Conservation (phyloP, 2,329 filamentous ascomycete species). For the Pestalotiopsis fici region DNA sequence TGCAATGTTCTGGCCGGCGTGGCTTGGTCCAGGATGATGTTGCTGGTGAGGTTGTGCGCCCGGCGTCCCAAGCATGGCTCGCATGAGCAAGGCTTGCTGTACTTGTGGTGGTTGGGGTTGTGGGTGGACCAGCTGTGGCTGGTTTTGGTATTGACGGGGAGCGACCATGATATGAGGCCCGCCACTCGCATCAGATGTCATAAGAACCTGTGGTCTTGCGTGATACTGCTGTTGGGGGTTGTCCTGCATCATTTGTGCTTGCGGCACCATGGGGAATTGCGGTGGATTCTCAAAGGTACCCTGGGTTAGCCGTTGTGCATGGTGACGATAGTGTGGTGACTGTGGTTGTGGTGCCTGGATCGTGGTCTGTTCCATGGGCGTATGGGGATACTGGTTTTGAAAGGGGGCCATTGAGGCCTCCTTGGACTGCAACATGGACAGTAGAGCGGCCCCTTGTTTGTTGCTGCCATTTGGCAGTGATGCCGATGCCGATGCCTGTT, state of each 20-base stretch:
- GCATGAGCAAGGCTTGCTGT: conserved; percentile 52
- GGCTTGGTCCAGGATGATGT: conserved; percentile 15
- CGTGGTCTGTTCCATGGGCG: conserved; percentile 56
- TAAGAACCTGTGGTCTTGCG: conserved; percentile 24
- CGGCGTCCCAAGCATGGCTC: conserved; percentile 36
- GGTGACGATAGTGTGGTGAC: conserved; percentile 59
- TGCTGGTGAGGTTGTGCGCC: conserved; percentile 28
- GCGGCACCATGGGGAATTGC: conserved; percentile 45
- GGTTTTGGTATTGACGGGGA: conserved; percentile 29
- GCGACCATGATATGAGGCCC: conserved; percentile 16
- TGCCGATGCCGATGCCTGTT: not conserved
- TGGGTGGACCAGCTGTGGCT: conserved; percentile 40
- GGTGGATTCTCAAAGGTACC: conserved; percentile 48
- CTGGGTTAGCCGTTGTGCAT: conserved; percentile 46
- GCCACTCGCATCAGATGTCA: conserved; percentile 21
- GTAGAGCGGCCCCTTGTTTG: conserved; percentile 51
- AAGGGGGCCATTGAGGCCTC: conserved; percentile 24
- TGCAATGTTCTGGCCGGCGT: conserved; percentile 18
- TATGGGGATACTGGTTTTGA: conserved; percentile 38
- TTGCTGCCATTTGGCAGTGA: conserved; percentile 49
- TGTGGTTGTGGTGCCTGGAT: conserved; percentile 52
- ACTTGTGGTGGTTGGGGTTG: conserved; percentile 58
- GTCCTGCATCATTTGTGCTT: not conserved
- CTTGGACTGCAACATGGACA: conserved; percentile 52
- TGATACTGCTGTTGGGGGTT: conserved; percentile 20